These are phyloP conservation scores for Coemansia aciculifera DNA, from an alignment of 192 early-diverging fungal species.

Conservation along the genomic window DNA sequence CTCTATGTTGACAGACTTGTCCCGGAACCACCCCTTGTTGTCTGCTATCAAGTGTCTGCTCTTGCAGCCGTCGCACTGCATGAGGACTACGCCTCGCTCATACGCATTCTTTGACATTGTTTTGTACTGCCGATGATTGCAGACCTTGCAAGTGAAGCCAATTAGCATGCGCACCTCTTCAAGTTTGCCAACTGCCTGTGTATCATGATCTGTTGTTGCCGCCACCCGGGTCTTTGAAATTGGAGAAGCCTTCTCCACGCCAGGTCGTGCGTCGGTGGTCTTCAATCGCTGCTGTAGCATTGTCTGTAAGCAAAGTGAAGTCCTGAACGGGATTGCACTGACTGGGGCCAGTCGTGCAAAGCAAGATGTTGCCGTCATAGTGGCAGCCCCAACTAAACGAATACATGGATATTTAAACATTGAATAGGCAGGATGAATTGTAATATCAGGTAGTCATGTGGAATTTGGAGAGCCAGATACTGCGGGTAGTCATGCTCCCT, in stretches of 20 bases:
- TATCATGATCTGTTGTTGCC: background rate
- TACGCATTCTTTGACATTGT: slow-evolving; percentile 93
- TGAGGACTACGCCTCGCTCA: slow-evolving; percentile 88
- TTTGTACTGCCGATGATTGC: slow-evolving; percentile 79
- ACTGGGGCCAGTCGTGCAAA: background rate
- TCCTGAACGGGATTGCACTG: background rate
- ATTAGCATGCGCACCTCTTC: slow-evolving; percentile 64
- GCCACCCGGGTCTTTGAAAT: background rate
- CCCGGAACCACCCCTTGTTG: slow-evolving; percentile 93
- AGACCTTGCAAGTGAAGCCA: slow-evolving; percentile 95
- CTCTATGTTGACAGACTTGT: slow-evolving; percentile 70
- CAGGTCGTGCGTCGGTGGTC: slow-evolving; percentile 12
- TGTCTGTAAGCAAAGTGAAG: background rate
- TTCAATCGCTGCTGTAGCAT: slow-evolving; percentile 4
- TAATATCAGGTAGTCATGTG: background rate
- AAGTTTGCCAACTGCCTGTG: background rate
- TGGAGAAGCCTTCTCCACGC: background rate
- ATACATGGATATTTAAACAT: background rate
- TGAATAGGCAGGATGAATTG: background rate
- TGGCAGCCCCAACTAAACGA: background rate
- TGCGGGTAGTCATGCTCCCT: background rate
- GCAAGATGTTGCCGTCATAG: background rate
- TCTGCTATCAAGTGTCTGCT: slow-evolving; percentile 96
- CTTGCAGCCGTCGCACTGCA: slow-evolving; percentile 87
- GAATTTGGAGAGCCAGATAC: background rate